Conservation (phyloP, 2,329 filamentous ascomycete species). For the Nectriaceae sp. region DNA sequence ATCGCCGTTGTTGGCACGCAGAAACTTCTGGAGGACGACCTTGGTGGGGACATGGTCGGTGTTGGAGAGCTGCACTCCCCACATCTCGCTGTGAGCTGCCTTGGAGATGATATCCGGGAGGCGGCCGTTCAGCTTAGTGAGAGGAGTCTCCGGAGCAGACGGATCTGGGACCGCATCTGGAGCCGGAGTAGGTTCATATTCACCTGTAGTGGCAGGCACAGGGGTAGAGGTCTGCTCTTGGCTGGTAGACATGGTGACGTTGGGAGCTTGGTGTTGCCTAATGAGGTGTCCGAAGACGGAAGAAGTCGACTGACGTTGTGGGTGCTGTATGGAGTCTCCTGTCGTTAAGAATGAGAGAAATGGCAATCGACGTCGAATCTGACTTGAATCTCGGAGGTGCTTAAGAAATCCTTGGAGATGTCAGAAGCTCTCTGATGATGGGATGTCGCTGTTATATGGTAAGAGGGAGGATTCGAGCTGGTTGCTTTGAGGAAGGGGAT, state of each 20-base stretch:
- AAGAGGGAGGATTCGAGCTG: no score
- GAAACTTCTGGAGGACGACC: constrained; percentile 88
- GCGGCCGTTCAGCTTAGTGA: constrained; percentile 58
- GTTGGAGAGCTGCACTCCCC: constrained; percentile 71
- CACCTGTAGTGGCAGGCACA: constrained; percentile 6
- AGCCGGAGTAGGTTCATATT: constrained; percentile 17
- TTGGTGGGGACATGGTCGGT: constrained; percentile 70
- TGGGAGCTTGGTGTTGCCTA: background rate
- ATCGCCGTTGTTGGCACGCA: constrained; percentile 84
- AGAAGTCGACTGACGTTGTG: background rate
- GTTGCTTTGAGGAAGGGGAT: no score
- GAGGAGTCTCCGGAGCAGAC: constrained; percentile 34
- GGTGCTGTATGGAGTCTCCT: no score
- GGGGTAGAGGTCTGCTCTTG: constrained; percentile 24
- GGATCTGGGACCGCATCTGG: constrained; percentile 6
- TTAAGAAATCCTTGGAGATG: no score
- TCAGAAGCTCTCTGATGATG: no score
- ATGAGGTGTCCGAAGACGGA: background rate
- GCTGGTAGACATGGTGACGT: constrained; percentile 22
- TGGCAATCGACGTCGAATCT: no score
- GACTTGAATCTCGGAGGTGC: no score
- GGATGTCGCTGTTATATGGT: no score
- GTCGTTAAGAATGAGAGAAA: no score
- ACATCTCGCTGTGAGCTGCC: constrained; percentile 75
- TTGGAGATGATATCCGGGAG: constrained; percentile 60